Percentiles rank a stretch among this genome's conserved stretches.
Evolutionary conservation across 2,329 filamentous ascomycete genomes (phyloP).

Genomic region (Exophiala alcalophila): DNA sequence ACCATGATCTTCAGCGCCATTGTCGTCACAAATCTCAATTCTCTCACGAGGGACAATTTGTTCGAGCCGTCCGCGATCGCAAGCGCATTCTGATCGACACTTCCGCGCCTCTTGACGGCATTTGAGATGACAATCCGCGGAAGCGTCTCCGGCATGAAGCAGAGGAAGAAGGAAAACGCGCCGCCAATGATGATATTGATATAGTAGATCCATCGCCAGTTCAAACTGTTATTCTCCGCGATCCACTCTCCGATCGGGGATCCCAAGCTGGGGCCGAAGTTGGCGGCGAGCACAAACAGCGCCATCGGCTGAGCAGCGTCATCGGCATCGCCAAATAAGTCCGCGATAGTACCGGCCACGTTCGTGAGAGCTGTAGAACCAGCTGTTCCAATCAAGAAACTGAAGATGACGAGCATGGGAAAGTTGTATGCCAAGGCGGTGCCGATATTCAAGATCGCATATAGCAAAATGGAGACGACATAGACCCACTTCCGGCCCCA

Average conservation of each 20-base stretch:
- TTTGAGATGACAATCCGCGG: conserved; percentile 41
- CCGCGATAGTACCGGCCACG: conserved; percentile 39
- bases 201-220: conserved; percentile 38
- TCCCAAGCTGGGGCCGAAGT: conserved; percentile 42
- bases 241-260: conserved; percentile 44
- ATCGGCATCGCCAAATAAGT: conserved; percentile 35
- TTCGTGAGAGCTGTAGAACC: conserved; percentile 40
- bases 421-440: conserved; percentile 38
- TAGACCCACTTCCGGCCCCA: conserved; percentile 47
- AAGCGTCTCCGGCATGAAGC: conserved; percentile 43
- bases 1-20: conserved; percentile 46
- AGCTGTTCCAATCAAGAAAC: conserved; percentile 37
- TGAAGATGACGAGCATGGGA: conserved; percentile 41
- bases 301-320: conserved; percentile 45
- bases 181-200: conserved; percentile 43
- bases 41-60: conserved; percentile 39
- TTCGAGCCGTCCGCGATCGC: conserved; percentile 36
- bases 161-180: conserved; percentile 38
- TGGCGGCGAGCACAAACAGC: conserved; percentile 42
- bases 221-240: conserved; percentile 36
- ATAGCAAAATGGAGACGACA: conserved; percentile 37
- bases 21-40: conserved; percentile 42
- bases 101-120: conserved; percentile 34
- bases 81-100: conserved; percentile 32
- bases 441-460: conserved; percentile 39